phyloP scores from a whole-genome alignment of 306 rosid genomes.

The Delonix regia region DNA sequence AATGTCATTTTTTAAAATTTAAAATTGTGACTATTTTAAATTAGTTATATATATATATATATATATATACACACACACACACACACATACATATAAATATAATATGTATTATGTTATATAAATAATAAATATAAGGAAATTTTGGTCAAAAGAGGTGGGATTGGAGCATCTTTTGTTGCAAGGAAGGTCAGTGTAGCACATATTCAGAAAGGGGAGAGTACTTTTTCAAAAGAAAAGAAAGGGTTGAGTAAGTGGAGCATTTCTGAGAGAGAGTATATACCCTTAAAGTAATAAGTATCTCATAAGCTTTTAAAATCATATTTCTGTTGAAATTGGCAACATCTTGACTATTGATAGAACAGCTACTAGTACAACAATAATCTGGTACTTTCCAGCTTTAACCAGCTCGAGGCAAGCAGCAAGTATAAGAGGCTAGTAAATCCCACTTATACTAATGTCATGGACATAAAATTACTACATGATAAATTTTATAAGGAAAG shows the following conservation, averaged over 20 bases:
- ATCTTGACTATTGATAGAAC: neutral
- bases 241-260: neutral
- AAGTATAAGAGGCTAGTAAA: neutral
- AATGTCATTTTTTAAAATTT: neutral
- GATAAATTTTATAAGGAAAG: neutral
- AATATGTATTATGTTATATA: too few species aligned
- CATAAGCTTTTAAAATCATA: slow-evolving; percentile 1
- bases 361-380: slow-evolving; percentile 24
- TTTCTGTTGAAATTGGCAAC: slow-evolving; percentile 7
- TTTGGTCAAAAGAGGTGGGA: neutral
- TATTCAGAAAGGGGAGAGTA: neutral
- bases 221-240: neutral
- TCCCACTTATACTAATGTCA: neutral
- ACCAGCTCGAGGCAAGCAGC: slow-evolving; percentile 15
- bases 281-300: neutral
- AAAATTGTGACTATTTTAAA: neutral
- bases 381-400: slow-evolving; percentile 27
- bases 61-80: too few species aligned
- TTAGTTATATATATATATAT: neutral
- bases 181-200: neutral
- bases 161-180: neutral
- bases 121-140: too few species aligned
- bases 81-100: too few species aligned
- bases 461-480: neutral
- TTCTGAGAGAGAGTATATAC: neutral